Percentiles rank a stretch among this genome's conserved stretches.
Conservation (phyloP, 768 basidiomycete species). For the Scleroderma citrinum region DNA sequence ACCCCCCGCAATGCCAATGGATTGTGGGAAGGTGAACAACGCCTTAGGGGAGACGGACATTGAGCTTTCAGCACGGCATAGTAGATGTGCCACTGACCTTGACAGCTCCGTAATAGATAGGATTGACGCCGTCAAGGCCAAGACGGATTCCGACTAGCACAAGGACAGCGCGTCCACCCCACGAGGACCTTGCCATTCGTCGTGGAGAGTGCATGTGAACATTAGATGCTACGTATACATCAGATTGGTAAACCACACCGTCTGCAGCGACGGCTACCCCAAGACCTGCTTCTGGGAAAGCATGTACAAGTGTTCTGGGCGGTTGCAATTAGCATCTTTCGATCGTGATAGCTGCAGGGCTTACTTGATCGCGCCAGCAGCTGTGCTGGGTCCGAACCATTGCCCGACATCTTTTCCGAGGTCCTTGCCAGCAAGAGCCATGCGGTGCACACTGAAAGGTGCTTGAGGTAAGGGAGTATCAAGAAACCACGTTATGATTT, state of each 20-base stretch:
- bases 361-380: slow-evolving; percentile 93
- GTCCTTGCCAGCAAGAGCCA: slow-evolving; percentile 92
- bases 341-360: slow-evolving; percentile 12
- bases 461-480: slow-evolving; percentile 80
- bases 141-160: slow-evolving; percentile 82
- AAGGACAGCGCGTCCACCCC: slow-evolving; percentile 84
- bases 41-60: slow-evolving; percentile 38
- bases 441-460: slow-evolving; percentile 93
- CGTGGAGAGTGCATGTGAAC: slow-evolving; percentile 24
- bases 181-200: slow-evolving; percentile 33
- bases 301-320: slow-evolving; percentile 63
- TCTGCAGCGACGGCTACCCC: slow-evolving; percentile 82
- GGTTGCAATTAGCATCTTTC: slow-evolving; percentile 2
- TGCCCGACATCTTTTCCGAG: slow-evolving; percentile 93
- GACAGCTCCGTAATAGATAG: slow-evolving; percentile 85
- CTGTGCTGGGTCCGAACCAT: slow-evolving; percentile 97
- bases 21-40: slow-evolving; percentile 90
- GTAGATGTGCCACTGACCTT: slow-evolving; percentile 41
- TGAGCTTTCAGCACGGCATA: not conserved
- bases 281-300: slow-evolving; percentile 75
- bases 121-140: slow-evolving; percentile 91
- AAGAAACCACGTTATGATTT: slow-evolving; percentile 91
- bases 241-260: slow-evolving; percentile 74
- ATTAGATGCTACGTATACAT: slow-evolving; percentile 76
- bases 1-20: slow-evolving; percentile 94